Evolutionary conservation across 305 asterid genomes (phyloP).

Genomic region (Solanum hybrid): DNA sequence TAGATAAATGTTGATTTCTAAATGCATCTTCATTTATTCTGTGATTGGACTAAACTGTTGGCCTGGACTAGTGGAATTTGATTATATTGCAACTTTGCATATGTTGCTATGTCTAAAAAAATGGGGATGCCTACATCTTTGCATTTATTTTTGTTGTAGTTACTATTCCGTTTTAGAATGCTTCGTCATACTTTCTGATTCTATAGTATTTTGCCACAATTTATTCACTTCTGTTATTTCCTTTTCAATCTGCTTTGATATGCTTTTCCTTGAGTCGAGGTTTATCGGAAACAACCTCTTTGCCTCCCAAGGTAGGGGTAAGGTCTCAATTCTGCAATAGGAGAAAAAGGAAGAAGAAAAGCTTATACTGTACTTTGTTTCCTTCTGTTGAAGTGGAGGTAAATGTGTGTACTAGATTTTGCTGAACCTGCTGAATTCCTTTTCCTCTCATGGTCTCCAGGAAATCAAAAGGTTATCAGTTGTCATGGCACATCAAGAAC

Average conservation of each 20-base stretch:
- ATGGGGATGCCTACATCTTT: neutral
- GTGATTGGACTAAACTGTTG: neutral
- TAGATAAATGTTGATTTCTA: neutral
- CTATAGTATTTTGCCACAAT: neutral
- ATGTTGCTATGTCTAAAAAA: neutral
- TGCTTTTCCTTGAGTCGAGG: neutral
- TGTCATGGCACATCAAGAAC: conserved; percentile 52
- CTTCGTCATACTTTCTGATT: neutral
- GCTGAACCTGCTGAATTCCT: neutral
- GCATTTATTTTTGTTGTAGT: neutral
- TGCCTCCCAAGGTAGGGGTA: neutral
- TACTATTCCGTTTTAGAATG: neutral
- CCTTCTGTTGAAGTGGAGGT: neutral
- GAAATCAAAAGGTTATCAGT: conserved; percentile 45
- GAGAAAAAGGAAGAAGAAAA: neutral
- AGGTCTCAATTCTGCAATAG: neutral
- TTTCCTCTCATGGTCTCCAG: conserved; percentile 26
- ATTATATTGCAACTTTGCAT: neutral
- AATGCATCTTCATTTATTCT: neutral
- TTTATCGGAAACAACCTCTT: neutral
- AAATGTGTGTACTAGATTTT: neutral
- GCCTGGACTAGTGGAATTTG: neutral
- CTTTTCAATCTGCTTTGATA: neutral
- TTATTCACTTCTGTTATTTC: neutral
- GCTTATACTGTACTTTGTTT: neutral